A percentile compares a stretch with the other conserved stretches of the same genome.
These are phyloP conservation scores for Lignosus rhinocerotis DNA, from an alignment of 1,284 basidiomycete species.

Conservation along the genomic window DNA sequence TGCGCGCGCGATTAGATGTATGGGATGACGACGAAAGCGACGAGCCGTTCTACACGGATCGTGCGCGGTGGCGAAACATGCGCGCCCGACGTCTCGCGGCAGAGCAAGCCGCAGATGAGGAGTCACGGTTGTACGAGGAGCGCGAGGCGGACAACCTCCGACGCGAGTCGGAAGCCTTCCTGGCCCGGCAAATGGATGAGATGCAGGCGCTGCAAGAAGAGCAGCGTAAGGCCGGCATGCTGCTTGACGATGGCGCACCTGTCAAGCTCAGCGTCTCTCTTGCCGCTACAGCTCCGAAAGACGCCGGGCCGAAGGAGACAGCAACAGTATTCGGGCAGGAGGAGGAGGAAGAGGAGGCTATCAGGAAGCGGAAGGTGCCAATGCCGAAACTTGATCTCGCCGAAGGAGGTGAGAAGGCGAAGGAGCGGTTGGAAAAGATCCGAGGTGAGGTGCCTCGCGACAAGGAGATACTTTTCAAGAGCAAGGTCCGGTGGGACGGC, in stretches of 20 bases:
- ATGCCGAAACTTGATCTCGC: constrained; percentile 87
- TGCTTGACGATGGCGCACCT: constrained; percentile 89
- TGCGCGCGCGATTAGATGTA: constrained; percentile 69
- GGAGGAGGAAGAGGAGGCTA: constrained; percentile 84
- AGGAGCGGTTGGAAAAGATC: constrained; percentile 77
- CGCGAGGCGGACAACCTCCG: constrained; percentile 83
- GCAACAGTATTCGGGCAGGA: constrained; percentile 74
- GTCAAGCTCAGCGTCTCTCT: constrained; percentile 80
- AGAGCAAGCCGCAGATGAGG: constrained; percentile 82
- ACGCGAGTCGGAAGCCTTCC: constrained; percentile 84
- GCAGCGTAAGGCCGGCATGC: constrained; percentile 83
- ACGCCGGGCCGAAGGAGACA: constrained; percentile 47
- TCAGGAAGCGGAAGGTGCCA: constrained; percentile 76
- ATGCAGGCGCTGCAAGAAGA: constrained; percentile 85
- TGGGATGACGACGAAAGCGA: constrained; percentile 94
- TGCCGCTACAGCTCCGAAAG: constrained; percentile 49
- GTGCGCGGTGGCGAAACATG: constrained; percentile 76
- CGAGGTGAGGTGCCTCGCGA: constrained; percentile 68
- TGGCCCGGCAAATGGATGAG: constrained; percentile 88
- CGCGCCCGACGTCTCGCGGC: constrained; percentile 65
- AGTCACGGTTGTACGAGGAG: constrained; percentile 79
- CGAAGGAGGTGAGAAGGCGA: constrained; percentile 73
- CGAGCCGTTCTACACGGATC: constrained; percentile 83
- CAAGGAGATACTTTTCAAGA: constrained; percentile 74
- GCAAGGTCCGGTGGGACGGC: constrained; percentile 85